Evolutionary conservation across 176 grass and related monocot species (phyloP).

Genomic region (Raddia distichophylla): DNA sequence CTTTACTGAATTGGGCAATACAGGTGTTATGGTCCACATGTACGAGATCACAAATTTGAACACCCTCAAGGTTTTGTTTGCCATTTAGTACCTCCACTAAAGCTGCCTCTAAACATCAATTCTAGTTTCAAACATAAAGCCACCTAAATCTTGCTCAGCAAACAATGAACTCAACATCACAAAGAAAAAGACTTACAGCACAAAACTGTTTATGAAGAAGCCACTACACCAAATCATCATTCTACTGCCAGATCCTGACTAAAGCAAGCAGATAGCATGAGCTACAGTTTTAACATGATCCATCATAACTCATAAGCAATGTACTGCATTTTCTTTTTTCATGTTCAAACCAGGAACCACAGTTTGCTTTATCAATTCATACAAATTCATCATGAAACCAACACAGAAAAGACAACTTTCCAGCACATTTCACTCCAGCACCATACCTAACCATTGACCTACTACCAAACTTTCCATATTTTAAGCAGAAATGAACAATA

Average conservation of each 20-base stretch:
- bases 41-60: slow-evolving; percentile 28
- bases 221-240: slow-evolving; percentile 17
- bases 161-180: background rate
- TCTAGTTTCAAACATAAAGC: slow-evolving; percentile 20
- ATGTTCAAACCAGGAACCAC: background rate
- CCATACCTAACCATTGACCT: slow-evolving; percentile 45
- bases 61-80: background rate
- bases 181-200: background rate
- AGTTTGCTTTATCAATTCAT: slow-evolving; percentile 14
- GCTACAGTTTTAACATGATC: slow-evolving; percentile 25
- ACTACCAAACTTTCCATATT: slow-evolving; percentile 47
- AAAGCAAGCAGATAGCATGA: slow-evolving; percentile 33
- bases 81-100: background rate
- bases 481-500: slow-evolving; percentile 35
- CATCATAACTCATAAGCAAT: background rate
- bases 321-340: background rate
- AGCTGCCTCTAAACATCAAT: slow-evolving; percentile 2
- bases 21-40: background rate
- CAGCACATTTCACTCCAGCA: slow-evolving; percentile 47
- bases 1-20: background rate
- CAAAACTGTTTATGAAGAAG: background rate
- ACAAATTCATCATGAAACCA: slow-evolving; percentile 36
- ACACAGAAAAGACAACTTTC: slow-evolving; percentile 42
- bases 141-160: background rate
- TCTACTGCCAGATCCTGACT: background rate